Evolutionary conservation across 139 green algal species (phyloP).

Genomic region (Haematococcus sp.): DNA sequence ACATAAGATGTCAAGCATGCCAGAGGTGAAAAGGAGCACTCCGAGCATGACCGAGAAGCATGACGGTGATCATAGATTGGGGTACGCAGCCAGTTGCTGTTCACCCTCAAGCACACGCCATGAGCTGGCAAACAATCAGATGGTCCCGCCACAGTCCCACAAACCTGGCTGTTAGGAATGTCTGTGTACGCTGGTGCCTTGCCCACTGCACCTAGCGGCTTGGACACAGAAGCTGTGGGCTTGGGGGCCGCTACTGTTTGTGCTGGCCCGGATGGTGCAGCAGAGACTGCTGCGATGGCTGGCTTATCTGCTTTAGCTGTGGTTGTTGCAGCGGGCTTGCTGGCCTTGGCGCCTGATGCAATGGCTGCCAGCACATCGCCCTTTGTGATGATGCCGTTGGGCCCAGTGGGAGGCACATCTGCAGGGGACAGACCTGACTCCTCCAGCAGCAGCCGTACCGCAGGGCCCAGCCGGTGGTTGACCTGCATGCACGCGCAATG

Average conservation of each 20-base stretch:
- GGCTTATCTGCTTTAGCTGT: not conserved
- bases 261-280: not conserved
- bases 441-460: constrained; percentile 60
- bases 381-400: constrained; percentile 83
- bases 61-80: too few relatives aligned
- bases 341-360: constrained; percentile 37
- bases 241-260: constrained; percentile 9
- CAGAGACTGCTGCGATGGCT: constrained; percentile 15
- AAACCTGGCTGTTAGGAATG: constrained; percentile 63
- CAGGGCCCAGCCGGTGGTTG: constrained; percentile 62
- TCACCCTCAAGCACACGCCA: too few relatives aligned
- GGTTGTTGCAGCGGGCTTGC: not conserved
- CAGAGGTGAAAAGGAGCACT: too few relatives aligned
- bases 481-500: not conserved
- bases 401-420: constrained; percentile 62
- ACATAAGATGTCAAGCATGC: too few relatives aligned
- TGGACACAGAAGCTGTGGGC: not conserved
- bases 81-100: too few relatives aligned
- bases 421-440: constrained; percentile 20
- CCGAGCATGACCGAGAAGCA: too few relatives aligned
- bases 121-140: too few relatives aligned
- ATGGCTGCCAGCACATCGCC: constrained; percentile 82
- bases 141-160: not conserved
- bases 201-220: not conserved
- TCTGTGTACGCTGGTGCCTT: constrained; percentile 54